A percentile compares a stretch with the other conserved stretches of the same genome.
Evolutionary conservation across 106 monocot species (phyloP).

Genomic region (Ottelia alismoides): DNA sequence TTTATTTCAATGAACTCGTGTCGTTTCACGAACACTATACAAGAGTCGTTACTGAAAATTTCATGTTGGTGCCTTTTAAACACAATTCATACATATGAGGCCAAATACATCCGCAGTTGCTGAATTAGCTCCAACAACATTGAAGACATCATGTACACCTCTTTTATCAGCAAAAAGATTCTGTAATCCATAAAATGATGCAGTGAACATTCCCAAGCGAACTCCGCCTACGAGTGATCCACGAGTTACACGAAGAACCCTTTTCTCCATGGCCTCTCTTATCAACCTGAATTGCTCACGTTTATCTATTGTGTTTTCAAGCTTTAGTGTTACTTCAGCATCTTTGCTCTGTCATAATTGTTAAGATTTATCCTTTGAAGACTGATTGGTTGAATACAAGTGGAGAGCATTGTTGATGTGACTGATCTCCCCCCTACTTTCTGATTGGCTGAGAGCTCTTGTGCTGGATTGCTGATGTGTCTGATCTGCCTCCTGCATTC

Average conservation of each 20-base stretch:
- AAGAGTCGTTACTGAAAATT: no score
- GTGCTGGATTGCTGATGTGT: no score
- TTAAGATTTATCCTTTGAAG: no score
- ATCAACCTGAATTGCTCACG: conserved; percentile 92
- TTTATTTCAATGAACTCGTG: no score
- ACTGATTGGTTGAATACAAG: no score
- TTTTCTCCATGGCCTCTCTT: conserved; percentile 99
- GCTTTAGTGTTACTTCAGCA: conserved; percentile 94
- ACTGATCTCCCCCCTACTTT: no score
- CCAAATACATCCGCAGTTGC: conserved; percentile 88
- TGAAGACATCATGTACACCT: conserved; percentile 79
- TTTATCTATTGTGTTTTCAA: conserved; percentile 85
- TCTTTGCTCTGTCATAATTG: conserved; percentile 84
- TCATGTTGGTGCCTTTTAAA: not conserved
- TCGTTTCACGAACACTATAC: no score
- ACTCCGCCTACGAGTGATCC: conserved; percentile 86
- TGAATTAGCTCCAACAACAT: conserved; percentile 88
- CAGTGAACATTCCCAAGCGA: conserved; percentile 92
- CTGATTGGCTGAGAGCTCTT: no score
- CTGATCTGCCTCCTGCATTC: no score
- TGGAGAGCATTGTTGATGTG: no score
- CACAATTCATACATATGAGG: conserved; percentile 74
- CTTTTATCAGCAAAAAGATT: conserved; percentile 67
- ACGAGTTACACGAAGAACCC: conserved; percentile 60
- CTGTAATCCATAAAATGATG: conserved; percentile 63